Conservation (phyloP, 2,329 filamentous ascomycete genomes). For the Xylariaceae sp. region DNA sequence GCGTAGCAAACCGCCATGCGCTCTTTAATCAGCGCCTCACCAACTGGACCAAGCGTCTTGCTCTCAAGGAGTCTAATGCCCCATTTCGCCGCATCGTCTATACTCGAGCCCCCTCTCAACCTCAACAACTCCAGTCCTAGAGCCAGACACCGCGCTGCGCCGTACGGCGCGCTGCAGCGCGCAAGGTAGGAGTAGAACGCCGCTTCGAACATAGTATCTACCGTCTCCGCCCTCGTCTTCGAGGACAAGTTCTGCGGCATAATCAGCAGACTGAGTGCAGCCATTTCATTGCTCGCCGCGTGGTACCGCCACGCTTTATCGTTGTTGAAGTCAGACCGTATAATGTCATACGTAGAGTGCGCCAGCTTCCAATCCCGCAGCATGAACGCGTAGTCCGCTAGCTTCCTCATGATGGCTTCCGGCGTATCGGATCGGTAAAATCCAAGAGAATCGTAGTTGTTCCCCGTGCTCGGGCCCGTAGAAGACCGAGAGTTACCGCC, state of each 20-base stretch:
- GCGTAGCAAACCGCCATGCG: conserved; percentile 81
- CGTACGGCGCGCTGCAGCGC: conserved; percentile 73
- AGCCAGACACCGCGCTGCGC: conserved; percentile 72
- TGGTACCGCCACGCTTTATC: conserved; percentile 98
- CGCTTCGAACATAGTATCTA: conserved; percentile 84
- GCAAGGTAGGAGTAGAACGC: conserved; percentile 91
- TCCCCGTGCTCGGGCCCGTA: conserved; percentile 46
- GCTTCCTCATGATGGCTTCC: conserved; percentile 86
- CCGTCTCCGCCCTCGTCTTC: conserved; percentile 73
- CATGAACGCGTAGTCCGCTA: conserved; percentile 97
- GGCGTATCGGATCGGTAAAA: conserved; percentile 81
- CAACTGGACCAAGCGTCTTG: conserved; percentile 68
- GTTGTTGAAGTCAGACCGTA: conserved; percentile 84
- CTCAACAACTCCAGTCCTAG: conserved; percentile 79
- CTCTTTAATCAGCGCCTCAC: conserved; percentile 80
- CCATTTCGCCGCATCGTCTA: conserved; percentile 87
- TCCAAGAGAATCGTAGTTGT: conserved; percentile 75
- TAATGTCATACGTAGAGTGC: conserved; percentile 84
- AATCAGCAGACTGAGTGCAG: conserved; percentile 76
- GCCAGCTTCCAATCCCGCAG: conserved; percentile 92
- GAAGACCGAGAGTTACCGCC: conserved; percentile 62
- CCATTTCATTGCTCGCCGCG: conserved; percentile 93
- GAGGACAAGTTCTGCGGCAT: conserved; percentile 67
- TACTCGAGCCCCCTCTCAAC: conserved; percentile 70
- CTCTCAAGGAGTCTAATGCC: conserved; percentile 75